Base-by-base conservation (phyloP, 768 basidiomycete genomes). In the Boletus edulis region DNA sequence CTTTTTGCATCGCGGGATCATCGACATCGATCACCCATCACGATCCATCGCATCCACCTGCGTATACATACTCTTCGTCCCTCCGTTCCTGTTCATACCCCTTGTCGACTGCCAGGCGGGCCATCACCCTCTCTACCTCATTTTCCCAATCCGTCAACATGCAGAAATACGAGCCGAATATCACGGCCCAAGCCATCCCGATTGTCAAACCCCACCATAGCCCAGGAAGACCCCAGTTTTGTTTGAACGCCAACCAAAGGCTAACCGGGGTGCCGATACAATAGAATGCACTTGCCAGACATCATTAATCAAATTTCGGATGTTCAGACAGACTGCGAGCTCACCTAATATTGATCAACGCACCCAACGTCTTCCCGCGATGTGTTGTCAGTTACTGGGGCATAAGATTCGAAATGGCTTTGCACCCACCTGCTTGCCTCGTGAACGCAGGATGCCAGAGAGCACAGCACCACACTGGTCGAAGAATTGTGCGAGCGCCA, bases 181-280 rank as follows among this genome's bases (percentile, higher is more conserved):
- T 18, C 4, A 48, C 41, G n/a, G 62, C 51, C 63, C 58, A 63
- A 27, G 32, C 11, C 64, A 67, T 66, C 13, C 69, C 67, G 13
- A 85, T 65, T 0, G 87, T 88, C n/a, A 95, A 74, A 17, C 94
- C 94, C 47, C 87, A 77, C 94, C 94, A 97, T 6, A 97, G 75
- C 0, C 94, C 94, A 32, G 79, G 76, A 24, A 97, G 76, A 2
- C 79, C 80, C 69, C 85, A 77, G 46, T 78, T 66, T 7, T 66
- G 70, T 55, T 75, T 73, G 75, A 94, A 93, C 1, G 89, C 79
- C 10, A 95, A 81, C 74, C 81, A 90, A 35, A 93, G 72, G 3
- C 91, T 94, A 51, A 91, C 75, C 0, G 93, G 93, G 52, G 94
- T 85, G 32, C 91, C 90, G 52, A 94, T 73, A 52, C 88, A 74